Evolutionary conservation across 2,329 filamentous ascomycete genomes (phyloP), one percentile per base, ranked within the genome.

Genomic region (Fusarium sulawesiense): DNA sequence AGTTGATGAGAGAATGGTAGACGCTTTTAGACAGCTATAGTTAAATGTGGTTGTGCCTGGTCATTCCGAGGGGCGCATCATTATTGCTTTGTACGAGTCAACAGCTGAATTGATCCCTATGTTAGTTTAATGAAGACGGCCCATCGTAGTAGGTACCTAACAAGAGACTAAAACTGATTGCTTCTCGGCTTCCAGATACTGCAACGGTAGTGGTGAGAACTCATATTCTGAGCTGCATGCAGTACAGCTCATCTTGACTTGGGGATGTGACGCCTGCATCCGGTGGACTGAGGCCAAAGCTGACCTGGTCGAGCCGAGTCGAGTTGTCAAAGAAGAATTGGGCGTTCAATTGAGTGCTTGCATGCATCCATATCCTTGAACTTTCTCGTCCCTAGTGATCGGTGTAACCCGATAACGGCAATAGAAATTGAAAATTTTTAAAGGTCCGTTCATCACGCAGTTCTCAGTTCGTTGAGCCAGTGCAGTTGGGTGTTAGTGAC

Each of bases 161-260:
- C 30, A 50, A 21, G 25, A 50, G 9, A 44, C 13, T 44, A 44
- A 44, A 25, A 11, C 13, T n/a, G 6, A 37, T 34, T 29, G 34
- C 37, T 41, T 47, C 34, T 25, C 46, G 16, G 25, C 42, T 44
- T 41, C 32, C 30, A 42, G 25, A 53, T 55, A 40, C 30, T 53
- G 49, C 23, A 53, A 53, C 49, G 23, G 21, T 40, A 47, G 23
- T 34, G 44, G 54, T 40, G 18, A 46, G 32, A n/a, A 7, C 27
- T 47, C 41, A 37, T 23, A 41, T 44, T 71, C 48, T 71, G 59
- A 44, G 67, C 54, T 70, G 67, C 53, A 61, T 60, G 64, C 59
- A 53, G 25, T 67, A 75, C 72, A 74, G 66, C 70, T 66, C 72
- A 74, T 66, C 68, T 71, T 55, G 53, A 63, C 40, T 40, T 46